A percentile compares a stretch with the other conserved stretches of the same genome.
Evolutionary conservation across 2,329 filamentous ascomycete genomes (phyloP).

Genomic region (Aspergillus sp.): DNA sequence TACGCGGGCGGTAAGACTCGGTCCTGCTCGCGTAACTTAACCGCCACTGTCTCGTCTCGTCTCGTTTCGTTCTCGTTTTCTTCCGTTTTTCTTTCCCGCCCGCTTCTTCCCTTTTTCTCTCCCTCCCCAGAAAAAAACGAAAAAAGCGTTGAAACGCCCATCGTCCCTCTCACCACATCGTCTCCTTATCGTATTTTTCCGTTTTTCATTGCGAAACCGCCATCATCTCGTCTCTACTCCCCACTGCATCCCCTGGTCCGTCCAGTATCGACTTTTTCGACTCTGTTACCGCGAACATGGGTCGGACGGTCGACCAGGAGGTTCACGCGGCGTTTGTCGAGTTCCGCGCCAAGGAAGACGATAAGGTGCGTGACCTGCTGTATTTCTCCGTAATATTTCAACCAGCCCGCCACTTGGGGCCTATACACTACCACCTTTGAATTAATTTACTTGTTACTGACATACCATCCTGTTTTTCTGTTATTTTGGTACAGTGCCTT

Average conservation of each 20-base stretch:
- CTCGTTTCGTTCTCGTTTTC: constrained; percentile 14
- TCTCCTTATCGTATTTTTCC: constrained; percentile 2
- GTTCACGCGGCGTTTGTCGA: constrained; percentile 49
- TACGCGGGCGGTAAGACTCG: background rate
- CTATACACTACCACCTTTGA: constrained; percentile 10
- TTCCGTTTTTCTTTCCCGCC: background rate
- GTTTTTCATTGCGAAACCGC: background rate
- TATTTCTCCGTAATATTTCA: constrained; percentile 39
- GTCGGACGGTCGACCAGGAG: constrained; percentile 47
- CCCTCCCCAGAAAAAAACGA: constrained; percentile 1
- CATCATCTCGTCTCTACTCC: constrained; percentile 8
- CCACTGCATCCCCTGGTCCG: constrained; percentile 5
- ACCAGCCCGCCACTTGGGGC: constrained; percentile 6
- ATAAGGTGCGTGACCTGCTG: constrained; percentile 39
- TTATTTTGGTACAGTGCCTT: constrained; percentile 36
- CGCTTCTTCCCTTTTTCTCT: constrained; percentile 5
- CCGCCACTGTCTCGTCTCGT: constrained; percentile 20
- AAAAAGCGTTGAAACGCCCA: constrained; percentile 4
- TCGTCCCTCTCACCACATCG: constrained; percentile 6
- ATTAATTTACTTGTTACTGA: constrained; percentile 23
- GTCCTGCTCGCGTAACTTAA: constrained; percentile 20
- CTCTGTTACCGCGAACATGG: constrained; percentile 35
- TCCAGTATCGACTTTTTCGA: constrained; percentile 19
- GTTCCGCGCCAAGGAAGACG: constrained; percentile 48
- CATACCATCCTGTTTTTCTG: constrained; percentile 19